These are phyloP conservation scores for Salix koriyanagi DNA, from an alignment of 345 rosid species.

Conservation along the genomic window DNA sequence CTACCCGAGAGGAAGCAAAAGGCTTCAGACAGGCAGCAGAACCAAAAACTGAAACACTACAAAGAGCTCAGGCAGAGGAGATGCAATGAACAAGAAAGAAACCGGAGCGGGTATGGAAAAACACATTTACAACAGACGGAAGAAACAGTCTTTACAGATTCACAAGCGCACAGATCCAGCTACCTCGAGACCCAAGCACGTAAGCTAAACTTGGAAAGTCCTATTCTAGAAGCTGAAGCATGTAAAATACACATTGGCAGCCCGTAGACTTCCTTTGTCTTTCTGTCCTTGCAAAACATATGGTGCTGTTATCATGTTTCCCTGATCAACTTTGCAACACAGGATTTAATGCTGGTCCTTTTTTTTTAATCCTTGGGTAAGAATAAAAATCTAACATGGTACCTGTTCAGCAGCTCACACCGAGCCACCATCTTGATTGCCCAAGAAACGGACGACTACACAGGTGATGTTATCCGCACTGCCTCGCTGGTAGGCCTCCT, in stretches of 20 bases:
- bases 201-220: slow-evolving; percentile 20
- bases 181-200: slow-evolving; percentile 14
- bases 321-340: slow-evolving; percentile 15
- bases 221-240: slow-evolving; percentile 23
- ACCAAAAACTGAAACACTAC: no score
- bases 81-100: background rate
- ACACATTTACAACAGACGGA: slow-evolving; percentile 39
- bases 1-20: background rate
- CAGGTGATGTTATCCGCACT: slow-evolving; percentile 98
- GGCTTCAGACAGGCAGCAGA: background rate
- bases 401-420: slow-evolving; percentile 12
- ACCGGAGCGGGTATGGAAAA: slow-evolving; percentile 1
- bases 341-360: slow-evolving; percentile 3
- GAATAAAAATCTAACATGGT: background rate
- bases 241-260: slow-evolving; percentile 10
- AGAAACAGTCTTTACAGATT: slow-evolving; percentile 28
- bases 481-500: slow-evolving; percentile 90
- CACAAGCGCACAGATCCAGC: slow-evolving; percentile 28
- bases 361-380: background rate
- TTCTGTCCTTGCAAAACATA: slow-evolving; percentile 12
- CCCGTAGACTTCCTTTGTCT: slow-evolving; percentile 1
- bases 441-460: slow-evolving; percentile 83
- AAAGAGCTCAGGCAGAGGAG: background rate
- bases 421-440: slow-evolving; percentile 35
- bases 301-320: slow-evolving; percentile 11